Conservation (phyloP, 1,139 yeast genomes). For the Scheffersomyces stambukii region DNA sequence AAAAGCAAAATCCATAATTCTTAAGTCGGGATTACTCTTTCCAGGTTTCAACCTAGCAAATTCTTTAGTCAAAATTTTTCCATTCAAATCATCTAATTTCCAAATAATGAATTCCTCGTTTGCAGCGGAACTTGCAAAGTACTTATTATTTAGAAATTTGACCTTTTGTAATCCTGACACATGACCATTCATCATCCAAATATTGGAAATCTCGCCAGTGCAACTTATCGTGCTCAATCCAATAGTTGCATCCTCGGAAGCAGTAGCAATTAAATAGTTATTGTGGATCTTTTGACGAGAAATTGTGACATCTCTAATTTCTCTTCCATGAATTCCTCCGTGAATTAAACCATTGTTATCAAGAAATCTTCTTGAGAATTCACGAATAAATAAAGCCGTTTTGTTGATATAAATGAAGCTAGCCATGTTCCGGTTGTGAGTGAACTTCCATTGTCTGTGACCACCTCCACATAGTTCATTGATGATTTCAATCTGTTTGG, state of each 20-base stretch:
- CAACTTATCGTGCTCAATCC: conserved; percentile 46
- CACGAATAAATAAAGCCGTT: conserved; percentile 32
- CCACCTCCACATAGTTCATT: conserved; percentile 88
- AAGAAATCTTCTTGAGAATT: conserved; percentile 17
- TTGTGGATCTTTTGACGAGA: conserved; percentile 23
- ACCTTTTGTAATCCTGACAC: conserved; percentile 83
- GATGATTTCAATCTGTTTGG: conserved; percentile 64
- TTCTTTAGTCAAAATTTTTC: conserved; percentile 36
- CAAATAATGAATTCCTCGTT: conserved; percentile 86
- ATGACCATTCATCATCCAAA: conserved; percentile 72
- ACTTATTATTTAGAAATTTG: conserved; percentile 51
- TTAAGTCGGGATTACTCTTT: conserved; percentile 63
- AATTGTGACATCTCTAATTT: conserved; percentile 65
- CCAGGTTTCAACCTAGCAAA: conserved; percentile 45
- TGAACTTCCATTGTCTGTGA: conserved; percentile 75
- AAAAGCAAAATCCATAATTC: conserved; percentile 81
- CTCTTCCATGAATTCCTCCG: conserved; percentile 87
- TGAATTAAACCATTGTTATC: conserved; percentile 24
- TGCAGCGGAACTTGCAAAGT: conserved; percentile 67
- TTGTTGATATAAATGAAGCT: conserved; percentile 57
- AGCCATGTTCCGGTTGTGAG: conserved; percentile 14
- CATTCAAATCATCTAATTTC: conserved; percentile 43
- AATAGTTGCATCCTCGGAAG: conserved; percentile 85
- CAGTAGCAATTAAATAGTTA: conserved; percentile 54
- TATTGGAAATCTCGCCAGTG: conserved; percentile 39